phyloP scores from a whole-genome alignment of 305 asterid species.

The Striga hermonthica region DNA sequence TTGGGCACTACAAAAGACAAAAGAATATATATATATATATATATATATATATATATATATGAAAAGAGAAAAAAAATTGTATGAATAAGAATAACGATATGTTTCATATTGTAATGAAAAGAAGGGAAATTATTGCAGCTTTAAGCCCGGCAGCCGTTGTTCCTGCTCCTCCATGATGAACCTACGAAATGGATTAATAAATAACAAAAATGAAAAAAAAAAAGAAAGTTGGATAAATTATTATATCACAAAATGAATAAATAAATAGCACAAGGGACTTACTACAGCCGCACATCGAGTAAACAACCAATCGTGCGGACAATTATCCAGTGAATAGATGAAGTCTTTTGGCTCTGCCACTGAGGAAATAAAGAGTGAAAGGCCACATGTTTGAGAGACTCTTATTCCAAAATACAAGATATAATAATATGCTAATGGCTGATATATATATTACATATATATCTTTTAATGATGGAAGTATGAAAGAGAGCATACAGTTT shows the following conservation, averaged over 20 bases:
- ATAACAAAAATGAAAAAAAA: slow-evolving; percentile 10
- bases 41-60: no score
- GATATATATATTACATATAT: neutral
- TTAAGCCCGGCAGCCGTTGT: slow-evolving; percentile 97
- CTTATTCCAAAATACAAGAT: neutral
- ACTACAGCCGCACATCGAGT: slow-evolving; percentile 82
- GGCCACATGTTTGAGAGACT: neutral
- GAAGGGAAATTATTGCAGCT: slow-evolving; percentile 59
- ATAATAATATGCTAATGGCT: neutral
- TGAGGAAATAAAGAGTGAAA: slow-evolving; percentile 33
- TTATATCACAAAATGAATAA: neutral
- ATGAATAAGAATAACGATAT: neutral
- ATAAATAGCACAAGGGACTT: slow-evolving; percentile 29
- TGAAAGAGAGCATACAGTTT: slow-evolving; percentile 45
- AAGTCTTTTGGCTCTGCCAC: slow-evolving; percentile 78
- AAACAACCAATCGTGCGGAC: slow-evolving; percentile 97
- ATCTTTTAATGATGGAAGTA: neutral
- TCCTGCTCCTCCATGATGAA: slow-evolving; percentile 99
- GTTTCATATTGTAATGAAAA: neutral
- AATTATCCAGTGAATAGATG: slow-evolving; percentile 68
- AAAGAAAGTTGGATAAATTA: neutral
- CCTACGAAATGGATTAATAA: slow-evolving; percentile 42
- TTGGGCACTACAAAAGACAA: slow-evolving; percentile 64
- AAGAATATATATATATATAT: neutral
- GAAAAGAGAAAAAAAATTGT: neutral